Evolutionary conservation across 306 rosid species (phyloP).

Genomic region (Carpinus viminea): DNA sequence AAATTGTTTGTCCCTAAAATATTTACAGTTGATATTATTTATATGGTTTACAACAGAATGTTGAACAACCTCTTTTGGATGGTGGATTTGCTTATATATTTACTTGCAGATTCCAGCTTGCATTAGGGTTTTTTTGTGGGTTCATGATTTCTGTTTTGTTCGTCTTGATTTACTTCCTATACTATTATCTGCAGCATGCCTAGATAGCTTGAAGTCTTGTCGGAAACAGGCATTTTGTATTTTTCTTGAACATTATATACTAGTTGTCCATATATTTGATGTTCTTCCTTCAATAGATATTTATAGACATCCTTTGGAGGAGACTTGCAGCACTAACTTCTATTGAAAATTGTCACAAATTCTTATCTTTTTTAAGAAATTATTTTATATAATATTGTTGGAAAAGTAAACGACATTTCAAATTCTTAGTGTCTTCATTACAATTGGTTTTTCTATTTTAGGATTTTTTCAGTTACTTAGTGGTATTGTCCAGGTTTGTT

Average conservation of each 20-base stretch:
- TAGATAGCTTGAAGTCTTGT: not conserved
- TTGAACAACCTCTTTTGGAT: not conserved
- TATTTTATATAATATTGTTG: not conserved
- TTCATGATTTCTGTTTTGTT: not conserved
- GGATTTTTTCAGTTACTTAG: not conserved
- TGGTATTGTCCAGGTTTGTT: not conserved
- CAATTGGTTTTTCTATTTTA: not conserved
- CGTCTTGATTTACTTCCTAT: not conserved
- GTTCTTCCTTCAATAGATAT: conserved; percentile 8
- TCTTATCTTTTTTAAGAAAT: not conserved
- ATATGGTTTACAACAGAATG: not conserved
- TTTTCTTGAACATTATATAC: not conserved
- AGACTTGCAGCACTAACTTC: not conserved
- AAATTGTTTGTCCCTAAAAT: not conserved
- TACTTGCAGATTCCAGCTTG: not conserved
- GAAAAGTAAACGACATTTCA: not conserved
- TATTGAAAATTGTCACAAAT: not conserved
- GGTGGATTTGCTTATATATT: not conserved
- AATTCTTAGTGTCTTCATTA: not conserved
- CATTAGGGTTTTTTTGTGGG: not conserved
- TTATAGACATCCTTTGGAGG: not conserved
- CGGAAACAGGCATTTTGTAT: not conserved
- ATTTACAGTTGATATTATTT: not conserved
- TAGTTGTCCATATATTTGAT: conserved; percentile 8
- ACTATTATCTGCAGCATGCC: not conserved